A percentile compares a stretch with the other conserved stretches of the same genome.
These are phyloP conservation scores for Abrus precatorius DNA, from an alignment of 306 rosid genomes.

Conservation along the genomic window DNA sequence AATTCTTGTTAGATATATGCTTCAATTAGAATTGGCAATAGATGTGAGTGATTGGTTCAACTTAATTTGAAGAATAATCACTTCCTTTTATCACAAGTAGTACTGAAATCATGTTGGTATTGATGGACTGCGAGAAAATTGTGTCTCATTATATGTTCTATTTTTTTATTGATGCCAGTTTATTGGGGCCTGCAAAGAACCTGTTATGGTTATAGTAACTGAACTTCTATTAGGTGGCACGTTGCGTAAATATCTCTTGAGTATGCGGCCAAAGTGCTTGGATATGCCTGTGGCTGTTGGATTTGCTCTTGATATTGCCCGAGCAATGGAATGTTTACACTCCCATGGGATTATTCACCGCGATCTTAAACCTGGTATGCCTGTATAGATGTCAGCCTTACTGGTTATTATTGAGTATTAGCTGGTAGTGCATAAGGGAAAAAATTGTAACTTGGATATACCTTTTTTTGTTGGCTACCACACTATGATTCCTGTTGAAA, in stretches of 20 bases:
- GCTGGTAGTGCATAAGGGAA: conserved; percentile 6
- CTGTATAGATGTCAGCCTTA: conserved; percentile 5
- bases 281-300: conserved; percentile 73
- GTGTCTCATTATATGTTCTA: conserved; percentile 43
- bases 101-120: conserved; percentile 19
- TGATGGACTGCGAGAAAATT: conserved; percentile 2
- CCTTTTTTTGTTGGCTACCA: background rate
- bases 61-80: too few relatives aligned
- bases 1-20: conserved; percentile 36
- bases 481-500: conserved; percentile 10
- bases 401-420: conserved; percentile 19
- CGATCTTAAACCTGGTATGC: conserved; percentile 93
- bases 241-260: conserved; percentile 81
- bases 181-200: conserved; percentile 97
- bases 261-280: conserved; percentile 80
- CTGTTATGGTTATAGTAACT: conserved; percentile 95
- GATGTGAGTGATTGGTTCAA: background rate
- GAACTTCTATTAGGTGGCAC: conserved; percentile 94
- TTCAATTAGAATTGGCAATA: conserved; percentile 24
- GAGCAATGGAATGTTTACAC: conserved; percentile 92
- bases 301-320: conserved; percentile 88
- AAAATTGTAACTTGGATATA: background rate
- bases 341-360: conserved; percentile 97
- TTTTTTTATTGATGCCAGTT: conserved; percentile 65
- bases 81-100: background rate